Percentiles rank a stretch among this genome's conserved stretches.
These are phyloP conservation scores for Aspergillus alliaceus DNA, from an alignment of 2,329 filamentous ascomycete genomes.

Conservation along the genomic window DNA sequence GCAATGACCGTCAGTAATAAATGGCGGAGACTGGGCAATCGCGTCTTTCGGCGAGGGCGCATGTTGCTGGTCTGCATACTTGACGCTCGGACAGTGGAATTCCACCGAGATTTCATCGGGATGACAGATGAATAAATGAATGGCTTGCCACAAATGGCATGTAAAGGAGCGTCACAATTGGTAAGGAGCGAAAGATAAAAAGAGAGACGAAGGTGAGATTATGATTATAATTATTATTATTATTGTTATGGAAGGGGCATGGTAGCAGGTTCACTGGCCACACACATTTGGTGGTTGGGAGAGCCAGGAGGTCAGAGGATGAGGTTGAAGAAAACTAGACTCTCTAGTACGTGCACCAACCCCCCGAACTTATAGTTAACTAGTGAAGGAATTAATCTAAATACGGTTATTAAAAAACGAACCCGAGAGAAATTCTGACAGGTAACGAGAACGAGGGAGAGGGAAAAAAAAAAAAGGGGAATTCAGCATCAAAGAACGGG, in stretches of 20 bases:
- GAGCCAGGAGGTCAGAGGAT: not conserved
- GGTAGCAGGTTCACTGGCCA: not conserved
- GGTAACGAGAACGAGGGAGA: not conserved
- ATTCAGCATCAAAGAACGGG: not conserved
- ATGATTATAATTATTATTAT: not conserved
- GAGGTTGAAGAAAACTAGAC: not conserved
- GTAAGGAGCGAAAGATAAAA: not conserved
- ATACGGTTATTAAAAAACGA: not conserved
- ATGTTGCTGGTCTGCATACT: not conserved
- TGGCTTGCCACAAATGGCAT: slow-evolving; percentile 2
- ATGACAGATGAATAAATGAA: slow-evolving; percentile 1
- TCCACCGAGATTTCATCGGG: not conserved
- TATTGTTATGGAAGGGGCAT: not conserved
- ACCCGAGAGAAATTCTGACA: not conserved
- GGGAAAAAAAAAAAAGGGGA: not conserved
- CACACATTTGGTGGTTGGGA: not conserved
- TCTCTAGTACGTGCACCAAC: not conserved
- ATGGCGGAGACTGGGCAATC: slow-evolving; percentile 3
- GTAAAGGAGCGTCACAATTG: not conserved
- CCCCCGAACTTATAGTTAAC: not conserved
- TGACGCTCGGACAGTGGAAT: not conserved
- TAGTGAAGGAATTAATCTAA: too few relatives aligned
- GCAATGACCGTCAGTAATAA: slow-evolving; percentile 6
- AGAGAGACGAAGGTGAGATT: not conserved
- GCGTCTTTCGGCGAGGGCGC: not conserved